A percentile compares a stretch with the other conserved stretches of the same genome.
Conservation (phyloP, 768 basidiomycete genomes). For the Favolaschia claudopus region DNA sequence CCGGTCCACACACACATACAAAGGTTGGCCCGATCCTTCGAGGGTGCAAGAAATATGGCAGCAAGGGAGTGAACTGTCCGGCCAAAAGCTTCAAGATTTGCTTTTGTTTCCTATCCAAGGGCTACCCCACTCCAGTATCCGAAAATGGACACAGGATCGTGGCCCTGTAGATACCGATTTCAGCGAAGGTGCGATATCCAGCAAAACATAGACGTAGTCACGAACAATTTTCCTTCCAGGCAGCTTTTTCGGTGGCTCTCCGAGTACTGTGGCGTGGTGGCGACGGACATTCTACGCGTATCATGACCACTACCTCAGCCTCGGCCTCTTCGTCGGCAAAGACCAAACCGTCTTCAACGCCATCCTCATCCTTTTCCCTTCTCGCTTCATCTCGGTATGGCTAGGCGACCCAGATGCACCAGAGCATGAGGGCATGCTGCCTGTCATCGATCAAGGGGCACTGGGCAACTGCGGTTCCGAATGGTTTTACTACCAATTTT, state of each 20-base stretch:
- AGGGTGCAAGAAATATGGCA: slow-evolving; percentile 51
- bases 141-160: slow-evolving; percentile 50
- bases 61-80: slow-evolving; percentile 39
- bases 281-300: slow-evolving; percentile 53
- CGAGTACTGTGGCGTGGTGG: slow-evolving; percentile 54
- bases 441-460: slow-evolving; percentile 32
- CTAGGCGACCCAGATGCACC: slow-evolving; percentile 33
- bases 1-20: slow-evolving; percentile 49
- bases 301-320: slow-evolving; percentile 57
- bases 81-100: slow-evolving; percentile 46
- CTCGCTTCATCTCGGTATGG: slow-evolving; percentile 54
- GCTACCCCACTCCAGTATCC: slow-evolving; percentile 39
- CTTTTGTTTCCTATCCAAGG: slow-evolving; percentile 56
- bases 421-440: slow-evolving; percentile 27
- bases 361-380: slow-evolving; percentile 52
- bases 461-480: slow-evolving; percentile 50
- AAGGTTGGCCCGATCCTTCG: slow-evolving; percentile 54
- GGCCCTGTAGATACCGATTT: slow-evolving; percentile 61
- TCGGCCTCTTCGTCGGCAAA: slow-evolving; percentile 61
- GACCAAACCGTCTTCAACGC: slow-evolving; percentile 64
- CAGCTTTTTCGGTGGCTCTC: slow-evolving; percentile 66
- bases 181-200: slow-evolving; percentile 52
- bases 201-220: neutral
- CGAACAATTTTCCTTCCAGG: slow-evolving; percentile 38
- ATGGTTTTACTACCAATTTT: slow-evolving; percentile 63